Percentiles rank a stretch among this genome's conserved stretches.
These are phyloP conservation scores for Fonsecaea monophora DNA, from an alignment of 2,329 filamentous ascomycete species.

Conservation along the genomic window DNA sequence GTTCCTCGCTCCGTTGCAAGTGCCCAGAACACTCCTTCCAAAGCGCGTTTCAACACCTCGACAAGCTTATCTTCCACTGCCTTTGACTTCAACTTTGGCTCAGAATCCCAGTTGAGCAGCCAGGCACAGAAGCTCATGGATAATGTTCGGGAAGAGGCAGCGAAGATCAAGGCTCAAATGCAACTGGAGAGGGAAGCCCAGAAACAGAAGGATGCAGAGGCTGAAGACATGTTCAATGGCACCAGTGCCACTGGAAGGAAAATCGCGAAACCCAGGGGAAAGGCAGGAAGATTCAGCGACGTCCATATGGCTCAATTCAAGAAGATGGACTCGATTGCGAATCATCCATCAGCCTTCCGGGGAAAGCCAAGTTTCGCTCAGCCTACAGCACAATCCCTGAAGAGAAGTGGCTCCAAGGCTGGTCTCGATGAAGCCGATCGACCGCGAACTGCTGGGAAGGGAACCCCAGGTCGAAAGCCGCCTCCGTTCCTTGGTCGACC, in stretches of 20 bases:
- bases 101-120: conserved; percentile 53
- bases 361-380: conserved; percentile 53
- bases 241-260: conserved; percentile 62
- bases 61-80: conserved; percentile 46
- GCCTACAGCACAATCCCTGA: conserved; percentile 53
- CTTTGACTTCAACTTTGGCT: conserved; percentile 56
- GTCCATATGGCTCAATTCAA: conserved; percentile 87
- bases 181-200: conserved; percentile 66
- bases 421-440: conserved; percentile 67
- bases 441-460: conserved; percentile 45
- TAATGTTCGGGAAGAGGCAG: conserved; percentile 74
- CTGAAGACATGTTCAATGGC: conserved; percentile 49
- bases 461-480: conserved; percentile 46
- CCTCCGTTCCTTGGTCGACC: conserved; percentile 43
- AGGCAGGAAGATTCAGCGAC: conserved; percentile 79
- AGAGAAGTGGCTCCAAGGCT: conserved; percentile 66
- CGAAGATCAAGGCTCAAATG: conserved; percentile 73
- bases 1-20: conserved; percentile 35
- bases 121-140: conserved; percentile 65
- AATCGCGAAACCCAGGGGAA: conserved; percentile 81
- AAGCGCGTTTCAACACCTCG: conserved; percentile 33
- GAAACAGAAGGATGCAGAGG: conserved; percentile 55
- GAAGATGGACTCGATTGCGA: conserved; percentile 96
- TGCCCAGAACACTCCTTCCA: conserved; percentile 51
- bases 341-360: conserved; percentile 78